Base-by-base conservation (phyloP, 495 filamentous ascomycete genomes). In the Penicillium goetzii region DNA sequence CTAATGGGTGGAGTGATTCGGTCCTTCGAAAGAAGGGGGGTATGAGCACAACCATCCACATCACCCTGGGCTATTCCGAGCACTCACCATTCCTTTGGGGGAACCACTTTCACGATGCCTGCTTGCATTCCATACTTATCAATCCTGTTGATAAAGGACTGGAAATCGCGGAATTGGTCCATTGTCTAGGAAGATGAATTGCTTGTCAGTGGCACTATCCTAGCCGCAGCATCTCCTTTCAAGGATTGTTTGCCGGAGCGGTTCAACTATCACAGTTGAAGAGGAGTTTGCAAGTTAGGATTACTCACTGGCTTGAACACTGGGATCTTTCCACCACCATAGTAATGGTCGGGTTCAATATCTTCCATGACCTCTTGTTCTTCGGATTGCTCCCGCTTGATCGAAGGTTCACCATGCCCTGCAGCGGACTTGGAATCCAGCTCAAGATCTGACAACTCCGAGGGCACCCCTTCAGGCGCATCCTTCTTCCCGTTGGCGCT, bases 91-190 rank as follows among this genome's bases (percentile, higher is more conserved):
- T 97, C 96, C 69, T 90, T 80, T 2, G 95, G 96, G 33, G 95
- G 93, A 63, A 98, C 88, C 51, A 99, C 90, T 75, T 98, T 98
- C 70, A 97, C 84, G 70, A 99, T 97, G 15, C 95, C 95, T 15
- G 92, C 92, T 77, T 91, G 90, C 95, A 98, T 99, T 67, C 95
- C 95, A 74, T 97, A 96, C 62, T 88, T 88, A 73, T 98, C 90
- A 64, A 98, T 86, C 74, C 90, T 95, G 50, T 87, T 83, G 80
- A 96, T 89, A 77, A 93, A 98, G 62, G 82, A 82, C 74, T 92
- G 90, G 78, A 99, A 99, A 74, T 90, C 91, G 58, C 85, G 83
- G 78, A 98, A 99, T 79, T 99, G 92, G 51, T 89, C 85, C 92
- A 97, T 94, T 51, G 89, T 92, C 83, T 90, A 61, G 47, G 55